These are phyloP conservation scores for Amorphotheca resinae DNA, from an alignment of 495 filamentous ascomycete species.

Conservation along the genomic window DNA sequence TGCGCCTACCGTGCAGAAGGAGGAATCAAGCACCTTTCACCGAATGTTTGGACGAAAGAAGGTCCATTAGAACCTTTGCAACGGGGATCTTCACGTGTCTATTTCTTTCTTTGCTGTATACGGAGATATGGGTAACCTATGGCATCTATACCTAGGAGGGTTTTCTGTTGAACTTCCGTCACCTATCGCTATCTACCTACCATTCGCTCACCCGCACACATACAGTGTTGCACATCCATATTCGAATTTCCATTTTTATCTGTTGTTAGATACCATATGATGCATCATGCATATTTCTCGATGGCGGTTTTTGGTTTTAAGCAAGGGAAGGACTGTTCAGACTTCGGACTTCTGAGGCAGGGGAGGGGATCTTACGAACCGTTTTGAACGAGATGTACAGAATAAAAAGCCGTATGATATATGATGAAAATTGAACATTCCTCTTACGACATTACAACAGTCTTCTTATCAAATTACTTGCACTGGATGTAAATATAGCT, in stretches of 20 bases:
- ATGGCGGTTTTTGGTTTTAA: not conserved
- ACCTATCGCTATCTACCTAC: not conserved
- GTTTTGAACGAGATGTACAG: no score
- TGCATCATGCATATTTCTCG: not conserved
- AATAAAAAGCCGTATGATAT: no score
- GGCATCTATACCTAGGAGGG: no score
- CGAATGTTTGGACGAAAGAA: constrained; percentile 20
- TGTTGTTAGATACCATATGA: constrained; percentile 3
- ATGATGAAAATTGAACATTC: no score
- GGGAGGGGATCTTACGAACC: no score
- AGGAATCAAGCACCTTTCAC: constrained; percentile 17
- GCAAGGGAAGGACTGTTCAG: not conserved
- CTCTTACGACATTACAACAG: no score
- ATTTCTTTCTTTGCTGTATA: not conserved
- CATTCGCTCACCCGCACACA: not conserved
- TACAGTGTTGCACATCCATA: not conserved
- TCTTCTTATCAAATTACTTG: no score
- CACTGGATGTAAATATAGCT: no score
- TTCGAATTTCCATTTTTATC: not conserved
- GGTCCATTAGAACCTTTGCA: constrained; percentile 8
- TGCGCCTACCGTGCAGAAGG: constrained; percentile 14
- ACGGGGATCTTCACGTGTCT: not conserved
- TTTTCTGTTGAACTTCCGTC: not conserved
- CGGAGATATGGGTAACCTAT: no score
- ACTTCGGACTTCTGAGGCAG: no score